Base-by-base conservation (phyloP, 2,329 filamentous ascomycete genomes). In the Ophiocordyceps robertsii region DNA sequence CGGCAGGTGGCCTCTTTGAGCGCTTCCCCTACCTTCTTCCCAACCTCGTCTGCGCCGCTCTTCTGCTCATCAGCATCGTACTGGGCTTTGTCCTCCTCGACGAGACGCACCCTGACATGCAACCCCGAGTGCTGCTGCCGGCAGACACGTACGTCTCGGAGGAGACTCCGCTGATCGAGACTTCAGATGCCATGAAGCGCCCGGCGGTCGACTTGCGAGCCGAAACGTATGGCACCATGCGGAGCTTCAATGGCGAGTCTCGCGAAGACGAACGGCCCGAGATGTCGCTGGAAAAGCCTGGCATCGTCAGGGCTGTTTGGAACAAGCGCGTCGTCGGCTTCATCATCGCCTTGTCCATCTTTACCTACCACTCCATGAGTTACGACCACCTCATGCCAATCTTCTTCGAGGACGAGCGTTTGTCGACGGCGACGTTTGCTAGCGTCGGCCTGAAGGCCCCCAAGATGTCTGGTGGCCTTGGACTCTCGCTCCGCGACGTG, bases 291-390 rank as follows among this genome's bases (percentile, higher is more conserved):
- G 59, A 67, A 46, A 64, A 62, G 50, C 52, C 51, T 6, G 48
- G 49, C 5, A 58, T 56, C 44, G 51, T 56, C 21, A 49, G 49
- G 44, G 67, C 56, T 52, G 68, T 74, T 46, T 75, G 72, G 60
- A 69, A 65, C 59, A 69, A 69, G 60, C 75, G 74, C 35, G 80
- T 95, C 46, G 67, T 84, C 50, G 80, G 84, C 60, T 75, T 95
- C 42, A 78, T 92, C 33, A 55, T 87, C n/a, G 82, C 89, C 1
- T 66, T 95, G 39, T 85, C 83, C 37, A 85, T 95, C 48, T 95
- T 94, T 65, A 92, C 87, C 5, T 94, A 94, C 58, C 89, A 95
- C 63, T 87, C 83, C 32, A 95, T 95, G 88, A 88, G 84, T 0
- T 95, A 86, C 62, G 90, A 95, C 56, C 85, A 94, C 57, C 73